These are phyloP conservation scores for Fusarium musae DNA, from an alignment of 2,329 filamentous ascomycete species.

Conservation along the genomic window DNA sequence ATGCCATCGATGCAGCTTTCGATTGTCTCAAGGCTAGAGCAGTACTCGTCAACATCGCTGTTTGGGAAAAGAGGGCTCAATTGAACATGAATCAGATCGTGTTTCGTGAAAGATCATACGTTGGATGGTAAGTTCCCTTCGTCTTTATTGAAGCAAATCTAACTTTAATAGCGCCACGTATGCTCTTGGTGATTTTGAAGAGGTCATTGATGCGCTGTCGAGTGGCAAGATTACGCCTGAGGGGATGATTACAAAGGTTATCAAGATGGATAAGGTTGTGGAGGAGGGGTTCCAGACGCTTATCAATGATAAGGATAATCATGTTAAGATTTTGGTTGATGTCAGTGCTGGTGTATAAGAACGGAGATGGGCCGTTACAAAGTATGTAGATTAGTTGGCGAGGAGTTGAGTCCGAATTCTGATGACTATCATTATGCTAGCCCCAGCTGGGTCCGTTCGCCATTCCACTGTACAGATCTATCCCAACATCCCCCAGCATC, in stretches of 20 bases:
- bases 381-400: neutral
- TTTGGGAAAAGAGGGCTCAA: conserved; percentile 19
- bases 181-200: conserved; percentile 11
- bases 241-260: conserved; percentile 26
- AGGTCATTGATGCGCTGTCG: conserved; percentile 14
- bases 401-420: neutral
- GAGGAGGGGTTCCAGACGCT: conserved; percentile 15
- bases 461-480: neutral
- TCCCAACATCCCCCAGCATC: neutral
- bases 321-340: conserved; percentile 24
- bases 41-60: conserved; percentile 12
- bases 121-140: conserved; percentile 2
- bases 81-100: conserved; percentile 27
- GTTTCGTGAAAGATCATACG: conserved; percentile 17
- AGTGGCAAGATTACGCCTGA: conserved; percentile 4
- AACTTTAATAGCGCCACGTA: neutral
- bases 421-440: accelerated
- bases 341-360: neutral
- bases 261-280: conserved; percentile 22
- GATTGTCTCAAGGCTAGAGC: conserved; percentile 16
- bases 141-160: accelerated
- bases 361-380: accelerated
- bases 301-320: conserved; percentile 16
- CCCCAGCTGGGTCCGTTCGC: neutral
- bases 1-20: conserved; percentile 9